Percentiles rank a stretch among this genome's conserved stretches.
Evolutionary conservation across 2,329 filamentous ascomycete species (phyloP).

Genomic region (Zalaria sp.): DNA sequence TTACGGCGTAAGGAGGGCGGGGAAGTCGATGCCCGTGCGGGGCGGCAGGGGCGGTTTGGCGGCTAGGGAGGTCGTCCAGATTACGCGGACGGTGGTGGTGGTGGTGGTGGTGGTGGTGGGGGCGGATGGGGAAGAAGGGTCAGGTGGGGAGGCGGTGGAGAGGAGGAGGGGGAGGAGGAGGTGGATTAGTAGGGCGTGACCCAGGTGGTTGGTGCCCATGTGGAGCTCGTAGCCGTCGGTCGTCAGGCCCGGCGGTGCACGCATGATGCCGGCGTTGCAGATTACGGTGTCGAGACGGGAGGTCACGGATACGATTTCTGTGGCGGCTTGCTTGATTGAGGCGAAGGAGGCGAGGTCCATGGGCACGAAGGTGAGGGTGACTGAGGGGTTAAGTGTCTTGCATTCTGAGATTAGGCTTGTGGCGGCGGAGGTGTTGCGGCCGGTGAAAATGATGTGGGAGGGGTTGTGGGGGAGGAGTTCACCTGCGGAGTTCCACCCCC

Average conservation of each 20-base stretch:
- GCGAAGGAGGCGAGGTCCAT: slow-evolving; percentile 37
- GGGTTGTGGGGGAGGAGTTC: slow-evolving; percentile 30
- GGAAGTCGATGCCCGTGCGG: slow-evolving; percentile 9
- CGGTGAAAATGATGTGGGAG: slow-evolving; percentile 37
- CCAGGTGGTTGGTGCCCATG: slow-evolving; percentile 14
- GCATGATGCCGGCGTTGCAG: slow-evolving; percentile 14
- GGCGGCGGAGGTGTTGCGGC: slow-evolving; percentile 30
- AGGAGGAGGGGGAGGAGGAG: slow-evolving; percentile 6
- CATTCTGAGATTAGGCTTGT: slow-evolving; percentile 28
- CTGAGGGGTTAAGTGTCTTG: slow-evolving; percentile 13
- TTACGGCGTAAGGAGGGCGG: slow-evolving; percentile 8
- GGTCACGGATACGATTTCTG: slow-evolving; percentile 23
- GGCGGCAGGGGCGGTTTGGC: slow-evolving; percentile 1
- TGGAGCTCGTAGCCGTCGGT: slow-evolving; percentile 13
- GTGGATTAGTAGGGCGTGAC: slow-evolving; percentile 14
- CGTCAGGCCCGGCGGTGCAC: slow-evolving; percentile 8
- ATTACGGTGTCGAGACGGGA: slow-evolving; percentile 20
- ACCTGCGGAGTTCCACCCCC: too few species aligned
- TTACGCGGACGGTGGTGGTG: slow-evolving; percentile 6
- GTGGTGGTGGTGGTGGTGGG: not conserved
- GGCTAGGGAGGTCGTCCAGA: slow-evolving; percentile 5
- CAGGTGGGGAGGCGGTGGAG: slow-evolving; percentile 1
- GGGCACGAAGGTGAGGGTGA: slow-evolving; percentile 29
- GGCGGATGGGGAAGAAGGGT: not conserved
- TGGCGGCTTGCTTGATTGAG: slow-evolving; percentile 31